Evolutionary conservation across 768 basidiomycete species (phyloP), one percentile per base, ranked within the genome.

Genomic region (Suillus discolor): DNA sequence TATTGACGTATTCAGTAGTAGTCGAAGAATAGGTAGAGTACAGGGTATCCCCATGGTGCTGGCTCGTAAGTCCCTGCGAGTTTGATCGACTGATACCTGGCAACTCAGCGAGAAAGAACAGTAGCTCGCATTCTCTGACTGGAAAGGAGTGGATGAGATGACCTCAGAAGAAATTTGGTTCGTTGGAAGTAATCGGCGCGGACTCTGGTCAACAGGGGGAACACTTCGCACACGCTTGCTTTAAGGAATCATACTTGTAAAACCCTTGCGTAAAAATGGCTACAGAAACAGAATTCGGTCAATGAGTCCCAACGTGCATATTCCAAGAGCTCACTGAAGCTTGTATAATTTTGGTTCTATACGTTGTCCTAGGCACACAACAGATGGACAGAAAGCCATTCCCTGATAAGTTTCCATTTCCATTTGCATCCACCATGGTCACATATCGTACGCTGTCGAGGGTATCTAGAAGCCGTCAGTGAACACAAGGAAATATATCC

Each of bases 31-130:
- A 49, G 47, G 13, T 49, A 23, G 47, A 49, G 47, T 49, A 49
- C 47, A 49, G 25, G 6, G 47, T 49, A 25, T 49, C 47, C 13
- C 47, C 47, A 49, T 49, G 6, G 47, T 23, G 23, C 47, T 49
- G 23, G n/a, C 47, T 49, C 47, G 12, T 49, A 15, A 49, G 47
- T 9, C 47, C 47, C 23, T 49, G 47, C 23, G 47, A 49, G 47
- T 49, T 49, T 2, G n/a, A 49, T 23, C n/a, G 47, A 49, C 23
- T 49, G 47, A 49, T 23, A 62, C 15, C 65, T 47, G 61, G 39
- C 6, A 7, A 67, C 59, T 11, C 57, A 4, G 68, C 70, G 36
- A 71, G 28, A 65, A 70, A 71, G 23, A 42, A 51, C 1, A 65
- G 53, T 16, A 71, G 49, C 6, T 62, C 63, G 16, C 28, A 36